Base-by-base conservation (phyloP, 257 asterid genomes). In the Solanum okadae region DNA sequence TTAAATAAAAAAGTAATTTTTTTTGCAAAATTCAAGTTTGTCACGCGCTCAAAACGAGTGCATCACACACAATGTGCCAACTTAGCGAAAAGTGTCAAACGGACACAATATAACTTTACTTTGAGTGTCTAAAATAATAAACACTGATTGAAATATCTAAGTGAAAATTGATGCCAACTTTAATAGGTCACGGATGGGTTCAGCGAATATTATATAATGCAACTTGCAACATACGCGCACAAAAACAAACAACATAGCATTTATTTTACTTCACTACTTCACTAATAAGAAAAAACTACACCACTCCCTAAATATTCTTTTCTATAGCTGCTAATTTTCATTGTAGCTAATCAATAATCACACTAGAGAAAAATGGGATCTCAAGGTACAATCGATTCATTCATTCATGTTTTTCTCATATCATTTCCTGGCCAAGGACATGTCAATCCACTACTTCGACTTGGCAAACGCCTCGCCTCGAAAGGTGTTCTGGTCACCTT, bases 371-470 rank as follows among this genome's bases (percentile, higher is more conserved):
- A 63, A n/a, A 63, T 63, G 71, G 33, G 71, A 22, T 63, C 71
- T 63, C 71, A 63, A n/a, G 33, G 71, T 63, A 4, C 14, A 23
- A 23, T 61, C 1, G 56, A 27, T 61, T 37, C 88, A n/a, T 52
- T 86, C 65, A 88, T 87, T 38, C 99, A 96, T 46, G 90, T 91
- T 3, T 90, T 93, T 87, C 84, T 94, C 87, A 96, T 96, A 0
- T 94, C 94, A 2, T 95, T 94, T 82, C 98, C 98, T 0, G 97
- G 94, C 1, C 98, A 94, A 86, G 99, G 99, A 31, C 98, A 96
- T 85, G 91, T 95, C 3, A 96, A 95, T 78, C 98, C 99, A 6
- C 92, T 96, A 16, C 98, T 96, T 83, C 91, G 98, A 13, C 90
- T 96, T 11, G 97, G 90, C 87, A 95, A 93, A 73, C 92, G 93